Evolutionary conservation across 164 flowering plant genomes (phyloP), one percentile per base, ranked within the genome.

Genomic region (Umbilicus rupestris): DNA sequence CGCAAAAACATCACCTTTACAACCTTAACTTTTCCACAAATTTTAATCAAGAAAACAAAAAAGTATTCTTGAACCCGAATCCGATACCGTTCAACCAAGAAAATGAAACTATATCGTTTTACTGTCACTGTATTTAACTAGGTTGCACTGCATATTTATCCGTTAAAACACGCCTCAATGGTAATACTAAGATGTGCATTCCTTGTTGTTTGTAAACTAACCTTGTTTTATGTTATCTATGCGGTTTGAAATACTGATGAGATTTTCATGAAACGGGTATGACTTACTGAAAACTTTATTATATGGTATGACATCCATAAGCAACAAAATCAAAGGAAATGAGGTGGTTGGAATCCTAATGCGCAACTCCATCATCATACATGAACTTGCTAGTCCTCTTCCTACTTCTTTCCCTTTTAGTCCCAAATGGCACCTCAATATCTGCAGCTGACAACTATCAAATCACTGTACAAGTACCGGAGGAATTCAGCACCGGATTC

Each of bases 401-500:
- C 60, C 33, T 55, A 55, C 11, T 26, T 22, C 60, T 26, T 55
- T 28, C 19, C 60, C 19, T 55, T 55, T 26, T 26, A 55, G 5
- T 55, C 33, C 60, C 16, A 55, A 26, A 55, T 55, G 60, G 33
- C 4, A 11, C 16, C 14, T 55, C 60, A 26, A 55, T 55, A 11
- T 55, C 60, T 0, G 29, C 60, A 26, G 19, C 33, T 12, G 60
- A 28, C 60, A 55, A 28, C 1, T 80, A 78, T 58, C 73, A 66
- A 14, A 69, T 88, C 19, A 77, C 71, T 1, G 69, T 90, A 1
- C 83, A 81, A 3, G 72, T 88, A 1, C 94, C 97, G 0, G 29
- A 41, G 0, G 76, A 39, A 1, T 84, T 77, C 71, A 75, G 31
- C 12, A 17, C 6, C 10, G 89, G 85, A 1, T 88, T 84, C 76